Base-by-base conservation (phyloP, 2,329 filamentous ascomycete genomes). In the Diaporthe sp. region DNA sequence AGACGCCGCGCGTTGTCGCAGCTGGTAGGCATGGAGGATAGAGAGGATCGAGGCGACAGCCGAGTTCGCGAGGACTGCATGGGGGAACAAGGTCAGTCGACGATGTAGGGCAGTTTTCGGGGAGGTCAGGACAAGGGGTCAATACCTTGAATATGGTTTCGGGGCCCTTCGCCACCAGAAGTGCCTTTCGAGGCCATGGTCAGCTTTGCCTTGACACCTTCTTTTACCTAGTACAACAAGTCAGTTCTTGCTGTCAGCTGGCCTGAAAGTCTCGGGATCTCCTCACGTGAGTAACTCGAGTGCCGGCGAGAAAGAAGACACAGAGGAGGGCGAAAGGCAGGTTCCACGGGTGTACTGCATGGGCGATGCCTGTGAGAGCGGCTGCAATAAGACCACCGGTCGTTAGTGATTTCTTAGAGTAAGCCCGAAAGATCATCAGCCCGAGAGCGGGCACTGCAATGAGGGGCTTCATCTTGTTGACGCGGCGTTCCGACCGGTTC, bases 331-430 rank as follows among this genome's bases (percentile, higher is more conserved):
- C 90, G 85, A 98, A 97, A n/a, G 95, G 96, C n/a, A 96, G 87
- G 76, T 94, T 94, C 93, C 95, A 98, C 4, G 96, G 96, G 84
- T 98, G 96, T n/a, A 96, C 86, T 22, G 95, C 95, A 83, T 99
- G 97, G 15, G 94, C 91, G 61, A 90, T 83, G 5, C 95, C 96
- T 5, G 96, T 98, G 58, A 93, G 80, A 7, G 88, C 87, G 4
- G 96, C 96, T 17, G 91, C 90, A 51, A 93, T 79, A 79, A 98
- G 91, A 76, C 96, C 96, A 9, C 88, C 85, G 0, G 93, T 91
- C 0, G 96, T 98, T 53, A 99, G 89, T 34, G 93, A 96, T 74
- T 94, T 93, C 79, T 92, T 92, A 62, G 89, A 91, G 85, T 91
- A 91, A 46, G 94, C 93, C 76, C 94, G 90, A 79, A 91, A 90